Evolutionary conservation across 176 grass and related monocot genomes (phyloP).

Genomic region (Olyra latifolia): DNA sequence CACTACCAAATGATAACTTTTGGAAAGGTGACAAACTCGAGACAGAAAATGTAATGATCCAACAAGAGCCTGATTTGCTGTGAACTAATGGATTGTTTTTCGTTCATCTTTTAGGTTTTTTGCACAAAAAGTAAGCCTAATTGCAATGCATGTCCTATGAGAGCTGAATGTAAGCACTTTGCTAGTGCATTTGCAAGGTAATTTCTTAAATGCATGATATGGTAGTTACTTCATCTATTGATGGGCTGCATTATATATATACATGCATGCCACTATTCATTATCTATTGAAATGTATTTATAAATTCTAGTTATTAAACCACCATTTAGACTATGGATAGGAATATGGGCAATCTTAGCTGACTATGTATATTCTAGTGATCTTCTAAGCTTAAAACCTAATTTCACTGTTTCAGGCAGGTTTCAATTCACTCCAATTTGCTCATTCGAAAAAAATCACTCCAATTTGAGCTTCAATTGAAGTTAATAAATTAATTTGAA

Average conservation of each 20-base stretch:
- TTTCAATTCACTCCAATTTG: neutral
- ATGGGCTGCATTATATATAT: neutral
- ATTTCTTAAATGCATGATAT: conserved; percentile 3
- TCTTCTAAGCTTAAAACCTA: neutral
- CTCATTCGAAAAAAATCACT: neutral
- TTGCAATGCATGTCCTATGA: conserved; percentile 91
- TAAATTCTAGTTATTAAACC: neutral
- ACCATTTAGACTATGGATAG: neutral
- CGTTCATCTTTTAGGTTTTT: conserved; percentile 56
- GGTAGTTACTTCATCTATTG: conserved; percentile 8
- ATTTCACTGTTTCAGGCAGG: neutral
- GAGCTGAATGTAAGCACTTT: conserved; percentile 93
- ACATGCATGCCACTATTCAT: neutral
- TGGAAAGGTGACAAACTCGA: conserved; percentile 68
- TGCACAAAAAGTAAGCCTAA: conserved; percentile 92
- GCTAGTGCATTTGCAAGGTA: conserved; percentile 93
- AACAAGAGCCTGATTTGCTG: neutral
- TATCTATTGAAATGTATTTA: neutral
- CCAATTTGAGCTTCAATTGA: conserved; percentile 7
- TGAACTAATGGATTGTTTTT: conserved; percentile 23
- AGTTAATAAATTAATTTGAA: neutral
- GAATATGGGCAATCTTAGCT: neutral
- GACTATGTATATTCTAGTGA: neutral
- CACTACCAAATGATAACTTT: conserved; percentile 99
- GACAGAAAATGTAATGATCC: neutral